Percentiles rank a stretch among this genome's conserved stretches.
Evolutionary conservation across 1,139 yeast species (phyloP).

Genomic region (Suhomyces bolitotheri): DNA sequence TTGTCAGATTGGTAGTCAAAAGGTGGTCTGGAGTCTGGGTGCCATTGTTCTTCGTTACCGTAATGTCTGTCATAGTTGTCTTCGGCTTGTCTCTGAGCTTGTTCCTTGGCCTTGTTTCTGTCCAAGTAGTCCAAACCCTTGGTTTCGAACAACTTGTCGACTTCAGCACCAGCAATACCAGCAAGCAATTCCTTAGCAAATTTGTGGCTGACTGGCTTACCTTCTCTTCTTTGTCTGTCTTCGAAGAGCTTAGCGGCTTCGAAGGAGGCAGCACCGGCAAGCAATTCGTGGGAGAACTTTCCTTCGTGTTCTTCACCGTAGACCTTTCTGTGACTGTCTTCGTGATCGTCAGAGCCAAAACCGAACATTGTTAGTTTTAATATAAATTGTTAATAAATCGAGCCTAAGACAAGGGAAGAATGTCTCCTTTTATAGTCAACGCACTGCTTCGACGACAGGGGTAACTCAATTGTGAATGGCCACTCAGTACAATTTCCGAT

Average conservation of each 20-base stretch:
- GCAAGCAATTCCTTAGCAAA: slow-evolving; percentile 34
- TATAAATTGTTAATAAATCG: no score
- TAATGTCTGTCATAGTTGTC: slow-evolving; percentile 31
- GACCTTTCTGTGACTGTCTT: slow-evolving; percentile 23
- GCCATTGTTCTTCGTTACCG: slow-evolving; percentile 30
- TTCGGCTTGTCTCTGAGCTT: slow-evolving; percentile 26
- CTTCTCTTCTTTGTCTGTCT: slow-evolving; percentile 35
- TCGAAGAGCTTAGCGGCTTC: slow-evolving; percentile 35
- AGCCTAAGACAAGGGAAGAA: no score
- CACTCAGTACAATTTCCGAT: not conserved
- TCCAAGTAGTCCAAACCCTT: slow-evolving; percentile 38
- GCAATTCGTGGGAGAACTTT: slow-evolving; percentile 33
- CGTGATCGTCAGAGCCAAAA: slow-evolving; percentile 14
- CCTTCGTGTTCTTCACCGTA: slow-evolving; percentile 35
- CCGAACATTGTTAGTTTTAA: slow-evolving; percentile 20
- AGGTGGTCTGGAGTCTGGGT: slow-evolving; percentile 30
- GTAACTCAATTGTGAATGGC: no score
- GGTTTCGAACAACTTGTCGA: slow-evolving; percentile 37
- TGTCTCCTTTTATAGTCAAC: not conserved
- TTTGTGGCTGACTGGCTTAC: slow-evolving; percentile 33
- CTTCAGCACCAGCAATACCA: slow-evolving; percentile 36
- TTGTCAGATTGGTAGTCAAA: slow-evolving; percentile 27
- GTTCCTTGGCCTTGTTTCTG: slow-evolving; percentile 25
- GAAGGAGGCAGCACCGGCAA: slow-evolving; percentile 39
- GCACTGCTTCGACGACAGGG: no score